phyloP scores from a whole-genome alignment of 805 yeast species.

The Pichia occidentalis region DNA sequence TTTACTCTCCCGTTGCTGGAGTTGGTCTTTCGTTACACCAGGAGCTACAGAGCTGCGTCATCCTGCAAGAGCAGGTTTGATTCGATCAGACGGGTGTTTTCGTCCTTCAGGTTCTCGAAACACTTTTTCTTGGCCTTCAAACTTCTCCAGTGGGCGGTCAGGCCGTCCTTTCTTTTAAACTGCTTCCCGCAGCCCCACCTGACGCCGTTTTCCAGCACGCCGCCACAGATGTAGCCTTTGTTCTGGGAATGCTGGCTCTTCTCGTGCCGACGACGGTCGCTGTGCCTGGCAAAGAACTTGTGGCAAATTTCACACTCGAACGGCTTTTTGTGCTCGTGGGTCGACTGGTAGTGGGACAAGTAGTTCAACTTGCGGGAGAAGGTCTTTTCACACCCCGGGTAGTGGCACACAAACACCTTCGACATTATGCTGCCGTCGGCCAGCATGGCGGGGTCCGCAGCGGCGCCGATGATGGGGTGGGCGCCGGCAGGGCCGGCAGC shows the following conservation, averaged over 20 bases:
- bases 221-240: conserved; percentile 27
- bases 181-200: conserved; percentile 32
- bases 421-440: conserved; percentile 5
- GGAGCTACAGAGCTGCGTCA: too few relatives aligned
- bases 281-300: conserved; percentile 29
- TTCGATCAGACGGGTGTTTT: background rate
- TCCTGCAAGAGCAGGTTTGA: too few relatives aligned
- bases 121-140: conserved; percentile 31
- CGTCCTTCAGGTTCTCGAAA: conserved; percentile 18
- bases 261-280: conserved; percentile 31
- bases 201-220: conserved; percentile 24
- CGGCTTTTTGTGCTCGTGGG: conserved; percentile 31
- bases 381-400: conserved; percentile 25
- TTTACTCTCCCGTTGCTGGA: too few relatives aligned
- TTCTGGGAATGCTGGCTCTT: conserved; percentile 27
- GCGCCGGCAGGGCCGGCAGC: too few relatives aligned
- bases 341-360: conserved; percentile 29
- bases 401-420: conserved; percentile 22
- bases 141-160: conserved; percentile 33
- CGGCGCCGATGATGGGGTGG: too few relatives aligned
- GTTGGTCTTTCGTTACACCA: too few relatives aligned
- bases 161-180: conserved; percentile 32
- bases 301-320: conserved; percentile 27
- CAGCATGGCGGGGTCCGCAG: too few relatives aligned
- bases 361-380: conserved; percentile 31